Conservation (phyloP, 2,329 filamentous ascomycete genomes). For the Chrysoporthe puriensis region DNA sequence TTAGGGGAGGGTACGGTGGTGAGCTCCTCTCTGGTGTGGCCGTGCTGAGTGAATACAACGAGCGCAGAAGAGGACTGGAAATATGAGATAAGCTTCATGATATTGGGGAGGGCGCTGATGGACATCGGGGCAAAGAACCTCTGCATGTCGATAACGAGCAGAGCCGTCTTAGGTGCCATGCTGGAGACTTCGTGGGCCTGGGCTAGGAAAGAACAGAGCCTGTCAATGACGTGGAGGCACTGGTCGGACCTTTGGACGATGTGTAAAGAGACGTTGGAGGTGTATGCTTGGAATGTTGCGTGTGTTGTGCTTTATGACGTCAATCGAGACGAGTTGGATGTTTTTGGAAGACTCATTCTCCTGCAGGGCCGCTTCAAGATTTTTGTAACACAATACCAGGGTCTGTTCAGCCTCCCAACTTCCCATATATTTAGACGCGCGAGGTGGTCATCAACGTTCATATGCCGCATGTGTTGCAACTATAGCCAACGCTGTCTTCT, state of each 20-base stretch:
- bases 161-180: constrained; percentile 36
- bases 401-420: background rate
- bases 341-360: background rate
- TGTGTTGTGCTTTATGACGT: background rate
- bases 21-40: constrained; percentile 40
- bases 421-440: background rate
- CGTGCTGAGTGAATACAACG: constrained; percentile 45
- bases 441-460: background rate
- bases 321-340: background rate
- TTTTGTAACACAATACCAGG: background rate
- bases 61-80: constrained; percentile 33
- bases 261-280: background rate
- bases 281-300: background rate
- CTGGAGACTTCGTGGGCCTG: background rate
- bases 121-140: constrained; percentile 42
- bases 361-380: too few relatives aligned
- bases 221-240: background rate
- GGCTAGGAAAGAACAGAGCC: background rate
- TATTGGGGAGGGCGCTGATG: constrained; percentile 38
- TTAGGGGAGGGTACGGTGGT: constrained; percentile 34
- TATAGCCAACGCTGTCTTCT: background rate
- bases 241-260: background rate
- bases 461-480: background rate
- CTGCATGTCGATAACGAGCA: constrained; percentile 48
- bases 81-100: constrained; percentile 36